phyloP scores from a whole-genome alignment of 2,329 filamentous ascomycete species.

The Myriosclerotinia curreyana region DNA sequence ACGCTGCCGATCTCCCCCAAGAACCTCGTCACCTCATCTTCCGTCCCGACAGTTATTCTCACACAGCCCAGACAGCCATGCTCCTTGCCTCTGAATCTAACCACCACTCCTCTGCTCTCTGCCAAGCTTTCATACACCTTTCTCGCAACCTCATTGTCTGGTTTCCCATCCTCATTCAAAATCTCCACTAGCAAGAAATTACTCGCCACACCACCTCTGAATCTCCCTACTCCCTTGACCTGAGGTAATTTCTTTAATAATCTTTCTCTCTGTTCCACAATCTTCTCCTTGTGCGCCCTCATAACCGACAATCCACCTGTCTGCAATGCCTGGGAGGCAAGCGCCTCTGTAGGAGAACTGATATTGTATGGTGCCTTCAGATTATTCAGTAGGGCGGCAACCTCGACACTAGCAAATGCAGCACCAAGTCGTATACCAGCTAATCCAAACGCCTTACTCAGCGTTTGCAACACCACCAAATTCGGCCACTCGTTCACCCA shows the following conservation, averaged over 20 bases:
- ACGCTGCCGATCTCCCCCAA: conserved; percentile 59
- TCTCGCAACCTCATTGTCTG: conserved; percentile 75
- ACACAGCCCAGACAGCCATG: conserved; percentile 84
- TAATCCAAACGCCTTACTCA: conserved; percentile 96
- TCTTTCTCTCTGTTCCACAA: conserved; percentile 74
- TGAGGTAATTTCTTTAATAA: conserved; percentile 69
- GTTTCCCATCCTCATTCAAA: conserved; percentile 65
- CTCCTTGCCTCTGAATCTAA: conserved; percentile 91
- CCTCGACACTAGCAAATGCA: conserved; percentile 71
- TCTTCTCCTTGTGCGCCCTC: conserved; percentile 64
- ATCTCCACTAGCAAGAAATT: conserved; percentile 95
- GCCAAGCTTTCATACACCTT: conserved; percentile 82
- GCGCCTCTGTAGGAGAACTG: conserved; percentile 77
- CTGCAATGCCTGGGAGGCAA: conserved; percentile 72
- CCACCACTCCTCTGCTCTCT: conserved; percentile 83
- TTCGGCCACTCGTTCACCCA: conserved; percentile 94
- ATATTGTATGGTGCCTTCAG: conserved; percentile 98
- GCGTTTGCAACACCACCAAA: conserved; percentile 94
- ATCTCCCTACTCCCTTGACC: conserved; percentile 73
- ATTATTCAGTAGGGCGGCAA: conserved; percentile 80
- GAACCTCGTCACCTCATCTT: conserved; percentile 78
- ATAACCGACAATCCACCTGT: conserved; percentile 68
- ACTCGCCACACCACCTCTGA: conserved; percentile 74
- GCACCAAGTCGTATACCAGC: conserved; percentile 89
- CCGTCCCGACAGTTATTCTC: conserved; percentile 88